Percentiles rank a stretch among this genome's conserved stretches.
Evolutionary conservation across 176 grass and related monocot genomes (phyloP).

Genomic region (Metroxylon sagu): DNA sequence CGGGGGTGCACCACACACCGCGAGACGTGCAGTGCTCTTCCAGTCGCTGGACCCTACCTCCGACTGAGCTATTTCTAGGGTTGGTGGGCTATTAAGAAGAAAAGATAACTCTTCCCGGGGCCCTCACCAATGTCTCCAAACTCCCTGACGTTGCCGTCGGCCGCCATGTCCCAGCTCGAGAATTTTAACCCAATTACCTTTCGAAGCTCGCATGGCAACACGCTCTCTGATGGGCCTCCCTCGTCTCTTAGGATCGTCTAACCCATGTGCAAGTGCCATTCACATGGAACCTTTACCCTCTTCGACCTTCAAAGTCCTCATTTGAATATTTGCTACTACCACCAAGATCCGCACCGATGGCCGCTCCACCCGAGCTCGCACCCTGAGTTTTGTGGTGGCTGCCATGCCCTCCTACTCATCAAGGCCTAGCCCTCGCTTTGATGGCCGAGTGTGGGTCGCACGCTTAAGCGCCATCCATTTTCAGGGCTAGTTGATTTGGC

Average conservation of each 20-base stretch:
- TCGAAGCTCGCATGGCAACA: neutral
- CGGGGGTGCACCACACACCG: conserved; percentile 40
- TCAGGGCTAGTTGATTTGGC: conserved; percentile 32
- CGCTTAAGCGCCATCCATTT: conserved; percentile 33
- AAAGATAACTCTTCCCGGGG: conserved; percentile 41
- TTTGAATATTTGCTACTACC: conserved; percentile 68
- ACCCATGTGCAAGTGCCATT: conserved; percentile 51
- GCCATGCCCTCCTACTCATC: too few species aligned
- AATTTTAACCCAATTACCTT: conserved; percentile 35
- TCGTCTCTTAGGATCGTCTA: conserved; percentile 38
- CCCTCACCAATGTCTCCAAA: too few species aligned
- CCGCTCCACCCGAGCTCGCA: conserved; percentile 40
- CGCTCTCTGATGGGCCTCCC: conserved; percentile 28
- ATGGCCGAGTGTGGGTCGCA: conserved; percentile 30
- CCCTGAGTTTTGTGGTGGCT: too few species aligned
- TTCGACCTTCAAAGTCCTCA: conserved; percentile 56
- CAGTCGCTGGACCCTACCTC: conserved; percentile 29
- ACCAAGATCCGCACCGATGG: conserved; percentile 56
- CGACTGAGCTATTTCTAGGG: conserved; percentile 45
- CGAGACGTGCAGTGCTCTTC: conserved; percentile 33
- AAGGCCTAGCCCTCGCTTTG: too few species aligned
- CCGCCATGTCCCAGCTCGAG: conserved; percentile 36
- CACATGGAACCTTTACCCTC: conserved; percentile 57
- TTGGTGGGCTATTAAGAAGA: conserved; percentile 44
- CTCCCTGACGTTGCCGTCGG: conserved; percentile 46